Conservation (phyloP, 768 basidiomycete species). For the Crassisporium funariophilum region DNA sequence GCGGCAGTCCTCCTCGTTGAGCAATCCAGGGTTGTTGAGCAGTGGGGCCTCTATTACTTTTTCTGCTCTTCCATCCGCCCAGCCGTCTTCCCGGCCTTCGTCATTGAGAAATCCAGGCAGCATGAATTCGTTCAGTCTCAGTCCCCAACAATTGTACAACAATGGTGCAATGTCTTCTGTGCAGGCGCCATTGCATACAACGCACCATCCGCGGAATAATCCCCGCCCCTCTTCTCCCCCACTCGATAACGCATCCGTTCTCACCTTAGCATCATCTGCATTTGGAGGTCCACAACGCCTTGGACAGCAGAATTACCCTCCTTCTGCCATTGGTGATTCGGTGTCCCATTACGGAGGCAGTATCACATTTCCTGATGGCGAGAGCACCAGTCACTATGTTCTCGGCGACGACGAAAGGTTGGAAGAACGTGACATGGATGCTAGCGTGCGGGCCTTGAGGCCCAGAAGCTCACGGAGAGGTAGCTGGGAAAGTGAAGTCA, state of each 20-base stretch:
- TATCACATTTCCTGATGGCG: slow-evolving; percentile 55
- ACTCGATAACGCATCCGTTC: slow-evolving; percentile 85
- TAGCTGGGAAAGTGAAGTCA: slow-evolving; percentile 91
- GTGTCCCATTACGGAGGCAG: slow-evolving; percentile 75
- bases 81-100: slow-evolving; percentile 40
- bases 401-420: slow-evolving; percentile 67
- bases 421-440: slow-evolving; percentile 75
- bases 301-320: slow-evolving; percentile 42
- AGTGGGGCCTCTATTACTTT: slow-evolving; percentile 71
- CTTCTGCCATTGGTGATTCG: slow-evolving; percentile 63
- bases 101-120: slow-evolving; percentile 32
- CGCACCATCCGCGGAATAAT: slow-evolving; percentile 95
- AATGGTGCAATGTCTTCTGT: slow-evolving; percentile 40
- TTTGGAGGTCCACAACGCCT: slow-evolving; percentile 71
- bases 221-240: slow-evolving; percentile 92
- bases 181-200: slow-evolving; percentile 87
- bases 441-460: slow-evolving; percentile 87
- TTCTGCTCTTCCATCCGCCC: slow-evolving; percentile 58
- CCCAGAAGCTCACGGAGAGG: slow-evolving; percentile 84
- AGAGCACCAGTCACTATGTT: slow-evolving; percentile 69
- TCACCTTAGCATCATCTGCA: slow-evolving; percentile 93
- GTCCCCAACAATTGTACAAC: slow-evolving; percentile 25
- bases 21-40: slow-evolving; percentile 43
- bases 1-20: slow-evolving; percentile 61
- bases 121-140: slow-evolving; percentile 28